phyloP scores from a whole-genome alignment of 2,329 filamentous ascomycete genomes.

The Dothistroma septosporum region DNA sequence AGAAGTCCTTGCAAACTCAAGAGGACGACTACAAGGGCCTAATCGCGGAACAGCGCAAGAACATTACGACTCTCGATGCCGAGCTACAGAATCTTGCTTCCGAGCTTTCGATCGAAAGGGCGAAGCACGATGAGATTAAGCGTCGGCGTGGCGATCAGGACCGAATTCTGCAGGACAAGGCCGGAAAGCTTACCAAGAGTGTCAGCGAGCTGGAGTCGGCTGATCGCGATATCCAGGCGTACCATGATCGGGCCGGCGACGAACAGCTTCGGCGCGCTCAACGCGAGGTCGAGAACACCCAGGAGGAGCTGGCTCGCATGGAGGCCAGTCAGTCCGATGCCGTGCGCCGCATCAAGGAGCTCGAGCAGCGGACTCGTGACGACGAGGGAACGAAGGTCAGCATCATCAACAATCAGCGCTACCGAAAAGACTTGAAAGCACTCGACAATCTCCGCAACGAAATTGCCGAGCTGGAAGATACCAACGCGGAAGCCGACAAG shows the following conservation, averaged over 20 bases:
- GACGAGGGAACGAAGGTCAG: constrained; percentile 79
- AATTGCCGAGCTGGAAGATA: constrained; percentile 68
- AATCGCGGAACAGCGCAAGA: constrained; percentile 63
- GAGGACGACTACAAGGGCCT: constrained; percentile 69
- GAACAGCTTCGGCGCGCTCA: constrained; percentile 66
- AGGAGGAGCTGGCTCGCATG: constrained; percentile 60
- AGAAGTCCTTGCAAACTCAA: constrained; percentile 63
- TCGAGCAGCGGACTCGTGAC: constrained; percentile 72
- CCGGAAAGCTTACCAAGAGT: constrained; percentile 67
- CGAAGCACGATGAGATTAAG: constrained; percentile 71
- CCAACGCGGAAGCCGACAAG: constrained; percentile 80
- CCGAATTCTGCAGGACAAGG: constrained; percentile 65
- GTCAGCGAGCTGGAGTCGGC: constrained; percentile 72
- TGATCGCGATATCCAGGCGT: constrained; percentile 73
- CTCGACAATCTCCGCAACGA: constrained; percentile 65
- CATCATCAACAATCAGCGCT: constrained; percentile 83
- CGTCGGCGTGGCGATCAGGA: constrained; percentile 68
- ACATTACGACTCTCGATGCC: constrained; percentile 64
- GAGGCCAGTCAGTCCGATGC: constrained; percentile 66
- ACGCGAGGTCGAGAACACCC: constrained; percentile 63
- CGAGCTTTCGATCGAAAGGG: constrained; percentile 69
- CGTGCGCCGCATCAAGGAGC: constrained; percentile 67
- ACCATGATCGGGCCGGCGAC: constrained; percentile 70
- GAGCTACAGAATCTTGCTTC: constrained; percentile 73
- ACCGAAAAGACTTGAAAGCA: constrained; percentile 68